Evolutionary conservation across 108 stramenopile genomes (phyloP), one percentile per base, ranked within the genome.

Genomic region (Fistulifera solaris): DNA sequence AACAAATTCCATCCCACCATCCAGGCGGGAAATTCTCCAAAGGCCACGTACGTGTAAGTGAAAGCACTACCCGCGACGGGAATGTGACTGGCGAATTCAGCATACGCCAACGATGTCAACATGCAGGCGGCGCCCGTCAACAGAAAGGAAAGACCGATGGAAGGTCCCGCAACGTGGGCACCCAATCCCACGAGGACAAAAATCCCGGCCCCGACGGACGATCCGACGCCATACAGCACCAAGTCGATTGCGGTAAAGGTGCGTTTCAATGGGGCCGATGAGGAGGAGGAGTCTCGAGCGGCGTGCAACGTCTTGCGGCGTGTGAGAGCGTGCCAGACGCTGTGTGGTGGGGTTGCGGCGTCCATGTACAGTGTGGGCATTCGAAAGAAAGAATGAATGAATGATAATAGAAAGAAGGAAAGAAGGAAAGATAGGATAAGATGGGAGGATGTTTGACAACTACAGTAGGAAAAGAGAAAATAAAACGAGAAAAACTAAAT

Each of bases 121-220:
- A 72, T 47, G 26, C 88, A 88, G 8, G 78, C 83, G 7, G 75
- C 15, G 8, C 95, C 95, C 38, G 85, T 62, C 5, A 87, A 58
- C 0, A 80, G 31, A 66, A 81, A 96, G 14, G 71, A 77, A 0
- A 94, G 16, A 47, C 59, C 71, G 0, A 81, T 83, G 5, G 85
- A 71, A 3, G 95, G 91, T 17, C 95, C 95, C 7, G 92, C 87
- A 52, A 78, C 68, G 13, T 76, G 61, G 40, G 80, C 52, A 13
- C 87, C 89, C 52, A 94, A 86, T 11, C 95, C 95, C 23, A 63
- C 58, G 35, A 96, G 51, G 0, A 96, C 95, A 62, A 96, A 96
- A 17, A 96, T 92, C 11, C 95, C 95, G 26, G 68, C 63, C 8
- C 92, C 92, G 8, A 94, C 75, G 13, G 92, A 89, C 1, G 83